Evolutionary conservation across 2,329 filamentous ascomycete species (phyloP), one percentile per base, ranked within the genome.

Genomic region (Aspergillus flavus): DNA sequence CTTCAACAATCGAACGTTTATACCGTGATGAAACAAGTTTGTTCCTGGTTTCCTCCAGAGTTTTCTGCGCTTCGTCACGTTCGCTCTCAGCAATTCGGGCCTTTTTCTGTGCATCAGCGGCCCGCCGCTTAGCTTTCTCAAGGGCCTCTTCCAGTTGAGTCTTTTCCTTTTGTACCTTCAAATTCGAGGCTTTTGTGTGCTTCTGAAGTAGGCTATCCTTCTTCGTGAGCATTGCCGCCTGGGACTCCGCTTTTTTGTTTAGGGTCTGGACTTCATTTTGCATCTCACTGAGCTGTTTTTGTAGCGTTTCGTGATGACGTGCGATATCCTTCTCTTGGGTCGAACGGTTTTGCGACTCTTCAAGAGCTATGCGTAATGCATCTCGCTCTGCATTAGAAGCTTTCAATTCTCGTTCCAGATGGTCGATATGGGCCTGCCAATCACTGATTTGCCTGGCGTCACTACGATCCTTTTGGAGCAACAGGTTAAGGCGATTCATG

Each of bases 321-420:
- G 52, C 32, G n/a, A 39, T 6, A 26, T 39, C 32, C 11, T 39
- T 26, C 14, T 55, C 34, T 39, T n/a, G 52, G n/a, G 30, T 21
- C n/a, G n/a, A 36, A n/a, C 52, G 52, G 4, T n/a, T 55, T 21
- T 55, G 30, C 12, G n/a, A 55, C 34, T 55, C 52, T 55, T 55
- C 30, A 2, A 55, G 32, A 39, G 52, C 52, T 21, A 36, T 26
- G n/a, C 52, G 52, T 32, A 55, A 55, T 21, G 52, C 52, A 55
- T 55, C 52, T 6, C 32, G 52, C 32, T 55, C 52, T n/a, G 52
- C n/a, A 28, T 39, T 39, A 39, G 52, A 55, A 16, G 52, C n/a
- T 16, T 55, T 36, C 32, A 55, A 39, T 14, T 41, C 52, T 14
- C 32, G 14, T 16, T 36, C 14, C 21, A 55, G 34, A 16, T 16